phyloP scores from a whole-genome alignment of 768 basidiomycete species.

The Calocera cornea region DNA sequence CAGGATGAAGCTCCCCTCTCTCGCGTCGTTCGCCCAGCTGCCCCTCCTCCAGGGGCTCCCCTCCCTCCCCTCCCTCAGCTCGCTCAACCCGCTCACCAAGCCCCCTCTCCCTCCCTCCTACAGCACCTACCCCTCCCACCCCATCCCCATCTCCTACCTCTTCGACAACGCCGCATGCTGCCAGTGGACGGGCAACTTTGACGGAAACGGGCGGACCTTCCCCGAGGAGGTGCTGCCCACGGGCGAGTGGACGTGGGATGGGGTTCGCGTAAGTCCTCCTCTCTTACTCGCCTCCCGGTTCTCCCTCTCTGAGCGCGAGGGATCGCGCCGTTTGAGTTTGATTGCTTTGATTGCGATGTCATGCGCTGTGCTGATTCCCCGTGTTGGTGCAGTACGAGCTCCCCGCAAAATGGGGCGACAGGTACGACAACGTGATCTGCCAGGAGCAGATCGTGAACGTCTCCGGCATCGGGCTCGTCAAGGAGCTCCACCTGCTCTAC shows the following conservation, averaged over 20 bases:
- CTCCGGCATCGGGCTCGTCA: conserved; percentile 13
- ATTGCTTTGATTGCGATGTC: neutral
- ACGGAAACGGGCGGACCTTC: conserved; percentile 6
- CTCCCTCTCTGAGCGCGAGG: neutral
- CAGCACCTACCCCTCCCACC: conserved; percentile 6
- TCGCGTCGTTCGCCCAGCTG: neutral
- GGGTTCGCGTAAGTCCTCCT: conserved; percentile 8
- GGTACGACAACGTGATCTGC: conserved; percentile 35
- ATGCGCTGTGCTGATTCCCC: too few relatives aligned
- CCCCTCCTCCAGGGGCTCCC: neutral
- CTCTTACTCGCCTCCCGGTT: too few relatives aligned
- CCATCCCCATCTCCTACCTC: conserved; percentile 10
- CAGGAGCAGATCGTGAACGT: conserved; percentile 31
- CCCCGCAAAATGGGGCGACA: conserved; percentile 8
- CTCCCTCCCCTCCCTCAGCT: neutral
- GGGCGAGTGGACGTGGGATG: conserved; percentile 5
- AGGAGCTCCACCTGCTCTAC: conserved; percentile 33
- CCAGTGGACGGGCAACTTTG: conserved; percentile 12
- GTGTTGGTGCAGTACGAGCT: conserved; percentile 6
- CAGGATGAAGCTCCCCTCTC: conserved; percentile 3
- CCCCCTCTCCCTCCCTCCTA: neutral
- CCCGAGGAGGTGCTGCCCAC: conserved; percentile 11
- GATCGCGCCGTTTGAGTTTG: too few relatives aligned
- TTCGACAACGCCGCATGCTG: conserved; percentile 14
- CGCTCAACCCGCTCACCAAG: neutral